phyloP scores from a whole-genome alignment of 371 early-diverging fungal genomes.

The Catenaria anguillulae region DNA sequence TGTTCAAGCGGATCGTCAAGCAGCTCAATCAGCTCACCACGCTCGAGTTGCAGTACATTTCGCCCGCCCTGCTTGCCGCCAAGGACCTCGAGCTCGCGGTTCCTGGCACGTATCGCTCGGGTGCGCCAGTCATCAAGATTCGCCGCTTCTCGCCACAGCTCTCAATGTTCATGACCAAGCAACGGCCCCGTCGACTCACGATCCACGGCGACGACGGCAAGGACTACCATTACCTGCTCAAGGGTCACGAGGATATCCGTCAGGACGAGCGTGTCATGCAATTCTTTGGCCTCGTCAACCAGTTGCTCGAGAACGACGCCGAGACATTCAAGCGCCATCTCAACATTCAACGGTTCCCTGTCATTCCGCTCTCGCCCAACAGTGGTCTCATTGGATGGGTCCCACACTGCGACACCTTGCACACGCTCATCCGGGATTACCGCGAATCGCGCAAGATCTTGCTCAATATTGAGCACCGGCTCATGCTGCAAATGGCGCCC shows the following conservation, averaged over 20 bases:
- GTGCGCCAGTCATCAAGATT: conserved; percentile 75
- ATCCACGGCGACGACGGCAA: conserved; percentile 80
- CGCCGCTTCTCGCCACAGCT: conserved; percentile 65
- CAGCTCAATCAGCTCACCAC: conserved; percentile 68
- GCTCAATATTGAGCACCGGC: conserved; percentile 81
- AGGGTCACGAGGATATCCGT: conserved; percentile 94
- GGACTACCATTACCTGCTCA: conserved; percentile 81
- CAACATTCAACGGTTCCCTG: conserved; percentile 81
- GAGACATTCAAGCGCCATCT: conserved; percentile 89
- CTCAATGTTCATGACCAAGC: conserved; percentile 81
- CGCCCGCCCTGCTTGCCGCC: conserved; percentile 74
- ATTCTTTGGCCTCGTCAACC: conserved; percentile 92
- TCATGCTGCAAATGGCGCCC: conserved; percentile 91
- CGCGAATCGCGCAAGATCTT: conserved; percentile 46
- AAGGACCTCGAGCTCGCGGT: conserved; percentile 67
- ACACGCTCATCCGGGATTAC: conserved; percentile 60
- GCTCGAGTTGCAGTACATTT: conserved; percentile 77
- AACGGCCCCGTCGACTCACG: conserved; percentile 73
- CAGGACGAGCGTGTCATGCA: conserved; percentile 99
- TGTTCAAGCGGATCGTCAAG: conserved; percentile 69
- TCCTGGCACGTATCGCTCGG: conserved; percentile 66
- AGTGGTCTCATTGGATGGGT: conserved; percentile 95
- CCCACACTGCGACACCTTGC: conserved; percentile 87
- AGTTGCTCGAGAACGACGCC: conserved; percentile 64
- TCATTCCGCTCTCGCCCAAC: conserved; percentile 90